These are phyloP conservation scores for Cercospora sojina DNA, from an alignment of 2,329 filamentous ascomycete genomes.

Conservation along the genomic window DNA sequence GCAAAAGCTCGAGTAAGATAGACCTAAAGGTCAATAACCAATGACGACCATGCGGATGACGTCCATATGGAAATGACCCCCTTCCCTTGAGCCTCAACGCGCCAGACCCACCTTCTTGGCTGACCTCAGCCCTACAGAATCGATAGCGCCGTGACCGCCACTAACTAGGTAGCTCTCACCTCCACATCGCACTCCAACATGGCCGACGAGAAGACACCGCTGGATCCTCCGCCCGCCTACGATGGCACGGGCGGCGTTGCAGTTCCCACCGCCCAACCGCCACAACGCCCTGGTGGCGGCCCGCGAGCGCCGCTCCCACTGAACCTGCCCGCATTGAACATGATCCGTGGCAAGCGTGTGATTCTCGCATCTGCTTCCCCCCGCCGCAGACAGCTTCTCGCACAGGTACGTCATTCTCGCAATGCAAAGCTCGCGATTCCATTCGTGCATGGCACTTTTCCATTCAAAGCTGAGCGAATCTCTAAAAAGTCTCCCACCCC, in stretches of 20 bases:
- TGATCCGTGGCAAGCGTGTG: slow-evolving; percentile 74
- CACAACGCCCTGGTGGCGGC: slow-evolving; percentile 26
- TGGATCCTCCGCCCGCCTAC: slow-evolving; percentile 49
- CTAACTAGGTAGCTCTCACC: background rate
- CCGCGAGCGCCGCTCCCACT: slow-evolving; percentile 63
- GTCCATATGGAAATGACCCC: background rate
- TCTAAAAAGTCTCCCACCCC: slow-evolving; percentile 16
- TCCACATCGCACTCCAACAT: slow-evolving; percentile 20
- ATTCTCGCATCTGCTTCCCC: slow-evolving; percentile 91
- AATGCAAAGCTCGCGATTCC: background rate
- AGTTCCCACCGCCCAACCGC: slow-evolving; percentile 19
- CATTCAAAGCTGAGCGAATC: slow-evolving; percentile 24
- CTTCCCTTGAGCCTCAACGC: background rate
- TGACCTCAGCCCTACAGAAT: background rate
- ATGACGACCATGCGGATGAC: background rate
- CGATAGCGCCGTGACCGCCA: background rate
- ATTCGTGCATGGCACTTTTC: background rate
- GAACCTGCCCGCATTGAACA: slow-evolving; percentile 73
- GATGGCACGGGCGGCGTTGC: slow-evolving; percentile 26
- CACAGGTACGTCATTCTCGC: slow-evolving; percentile 53
- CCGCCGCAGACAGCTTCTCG: slow-evolving; percentile 75
- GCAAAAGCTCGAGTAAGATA: too few relatives aligned
- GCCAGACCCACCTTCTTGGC: background rate
- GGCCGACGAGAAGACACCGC: slow-evolving; percentile 38
- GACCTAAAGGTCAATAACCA: too few relatives aligned